Evolutionary conservation across 805 yeast species (phyloP).

Genomic region (Ogataea methylovora): DNA sequence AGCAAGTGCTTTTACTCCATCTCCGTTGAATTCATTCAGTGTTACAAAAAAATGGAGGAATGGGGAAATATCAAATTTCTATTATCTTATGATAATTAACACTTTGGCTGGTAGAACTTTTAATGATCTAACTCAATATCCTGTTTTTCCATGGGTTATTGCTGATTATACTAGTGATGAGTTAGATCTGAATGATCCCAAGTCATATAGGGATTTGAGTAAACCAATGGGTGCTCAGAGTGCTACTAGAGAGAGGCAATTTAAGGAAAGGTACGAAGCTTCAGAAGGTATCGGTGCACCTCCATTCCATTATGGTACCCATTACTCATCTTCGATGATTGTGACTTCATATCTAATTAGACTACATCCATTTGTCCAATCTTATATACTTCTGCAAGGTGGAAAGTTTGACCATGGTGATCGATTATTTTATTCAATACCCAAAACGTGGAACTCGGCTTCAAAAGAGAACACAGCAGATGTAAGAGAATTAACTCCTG

Average conservation of each 20-base stretch:
- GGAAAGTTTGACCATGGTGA: constrained; percentile 89
- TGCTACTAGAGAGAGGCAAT: constrained; percentile 48
- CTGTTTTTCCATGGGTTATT: constrained; percentile 87
- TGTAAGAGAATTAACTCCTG: constrained; percentile 83
- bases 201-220: constrained; percentile 63
- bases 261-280: constrained; percentile 68
- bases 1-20: constrained; percentile 32
- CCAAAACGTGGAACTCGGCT: constrained; percentile 77
- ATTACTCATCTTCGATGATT: constrained; percentile 90
- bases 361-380: constrained; percentile 72
- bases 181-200: constrained; percentile 57
- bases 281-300: constrained; percentile 55
- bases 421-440: constrained; percentile 64
- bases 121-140: constrained; percentile 85
- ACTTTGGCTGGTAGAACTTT: constrained; percentile 85
- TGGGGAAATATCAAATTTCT: constrained; percentile 79
- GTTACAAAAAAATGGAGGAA: constrained; percentile 62
- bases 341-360: constrained; percentile 76
- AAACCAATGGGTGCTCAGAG: constrained; percentile 93
- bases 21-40: constrained; percentile 19
- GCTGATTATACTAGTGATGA: constrained; percentile 71
- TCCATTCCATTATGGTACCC: constrained; percentile 90
- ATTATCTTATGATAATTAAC: constrained; percentile 71
- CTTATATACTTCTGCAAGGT: constrained; percentile 73
- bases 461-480: constrained; percentile 77